Evolutionary conservation across 345 rosid species (phyloP).

Genomic region (Dipteronia dyeriana): DNA sequence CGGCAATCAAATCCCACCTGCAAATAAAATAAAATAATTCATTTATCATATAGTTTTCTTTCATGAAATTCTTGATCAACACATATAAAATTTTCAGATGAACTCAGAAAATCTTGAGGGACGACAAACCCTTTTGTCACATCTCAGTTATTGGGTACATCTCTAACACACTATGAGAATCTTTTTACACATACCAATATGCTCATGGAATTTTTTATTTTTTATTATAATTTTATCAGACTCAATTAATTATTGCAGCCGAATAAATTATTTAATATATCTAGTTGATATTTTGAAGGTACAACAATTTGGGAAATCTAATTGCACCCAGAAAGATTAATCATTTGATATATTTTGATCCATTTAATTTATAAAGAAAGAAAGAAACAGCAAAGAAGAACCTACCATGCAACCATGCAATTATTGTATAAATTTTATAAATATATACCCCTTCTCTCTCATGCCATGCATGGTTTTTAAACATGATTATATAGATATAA

Average conservation of each 20-base stretch:
- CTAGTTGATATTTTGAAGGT: not conserved
- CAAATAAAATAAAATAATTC: not conserved
- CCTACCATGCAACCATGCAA: not conserved
- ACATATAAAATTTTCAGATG: not conserved
- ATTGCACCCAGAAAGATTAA: not conserved
- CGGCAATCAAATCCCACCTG: conserved; percentile 46
- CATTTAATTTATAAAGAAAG: not conserved
- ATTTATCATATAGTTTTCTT: too few relatives aligned
- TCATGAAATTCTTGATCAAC: not conserved
- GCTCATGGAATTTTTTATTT: too few relatives aligned
- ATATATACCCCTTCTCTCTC: not conserved
- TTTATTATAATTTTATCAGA: too few relatives aligned
- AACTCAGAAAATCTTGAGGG: not conserved
- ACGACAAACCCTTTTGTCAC: not conserved
- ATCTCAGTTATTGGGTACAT: too few relatives aligned
- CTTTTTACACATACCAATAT: too few relatives aligned
- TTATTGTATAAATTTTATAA: not conserved
- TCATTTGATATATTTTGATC: too few relatives aligned
- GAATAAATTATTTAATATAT: too few relatives aligned
- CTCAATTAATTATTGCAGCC: too few relatives aligned
- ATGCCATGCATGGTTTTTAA: too few relatives aligned
- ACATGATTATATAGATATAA: too few relatives aligned
- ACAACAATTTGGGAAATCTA: not conserved
- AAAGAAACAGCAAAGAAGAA: not conserved
- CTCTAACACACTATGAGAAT: too few relatives aligned